phyloP scores from a whole-genome alignment of 164 flowering plant species.

The Macadamia tetraphylla region DNA sequence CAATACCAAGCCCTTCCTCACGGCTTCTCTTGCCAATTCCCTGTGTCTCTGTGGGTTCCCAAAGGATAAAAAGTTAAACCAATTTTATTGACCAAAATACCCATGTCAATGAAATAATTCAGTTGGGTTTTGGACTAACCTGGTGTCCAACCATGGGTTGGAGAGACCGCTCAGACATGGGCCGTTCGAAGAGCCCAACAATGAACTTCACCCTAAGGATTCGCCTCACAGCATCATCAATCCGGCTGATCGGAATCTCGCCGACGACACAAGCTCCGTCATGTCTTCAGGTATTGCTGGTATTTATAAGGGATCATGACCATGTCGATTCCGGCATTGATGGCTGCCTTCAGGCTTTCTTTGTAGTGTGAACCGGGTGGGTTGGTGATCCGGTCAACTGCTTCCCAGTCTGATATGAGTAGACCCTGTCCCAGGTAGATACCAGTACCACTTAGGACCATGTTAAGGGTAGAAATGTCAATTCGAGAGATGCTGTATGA shows the following conservation, averaged over 20 bases:
- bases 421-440: slow-evolving; percentile 19
- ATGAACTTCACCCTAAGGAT: slow-evolving; percentile 31
- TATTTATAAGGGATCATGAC: slow-evolving; percentile 29
- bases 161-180: slow-evolving; percentile 27
- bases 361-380: slow-evolving; percentile 22
- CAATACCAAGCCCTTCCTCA: slow-evolving; percentile 21
- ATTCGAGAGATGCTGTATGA: too few relatives aligned
- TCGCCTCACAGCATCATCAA: slow-evolving; percentile 36
- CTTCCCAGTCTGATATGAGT: slow-evolving; percentile 31
- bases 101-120: background rate
- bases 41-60: slow-evolving; percentile 13
- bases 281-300: slow-evolving; percentile 15
- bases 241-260: slow-evolving; percentile 19
- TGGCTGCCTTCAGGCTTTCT: slow-evolving; percentile 15
- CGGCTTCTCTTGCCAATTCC: slow-evolving; percentile 26
- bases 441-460: too few relatives aligned
- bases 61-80: too few relatives aligned
- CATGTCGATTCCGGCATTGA: slow-evolving; percentile 38
- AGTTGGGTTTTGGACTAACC: slow-evolving; percentile 5
- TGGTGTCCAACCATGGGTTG: slow-evolving; percentile 20
- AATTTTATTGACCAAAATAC: too few relatives aligned
- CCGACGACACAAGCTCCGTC: slow-evolving; percentile 15
- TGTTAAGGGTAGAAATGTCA: too few relatives aligned
- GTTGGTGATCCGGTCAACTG: slow-evolving; percentile 17
- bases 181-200: slow-evolving; percentile 32